Conservation (phyloP, 768 basidiomycete species). For the Lactarius tabidus region DNA sequence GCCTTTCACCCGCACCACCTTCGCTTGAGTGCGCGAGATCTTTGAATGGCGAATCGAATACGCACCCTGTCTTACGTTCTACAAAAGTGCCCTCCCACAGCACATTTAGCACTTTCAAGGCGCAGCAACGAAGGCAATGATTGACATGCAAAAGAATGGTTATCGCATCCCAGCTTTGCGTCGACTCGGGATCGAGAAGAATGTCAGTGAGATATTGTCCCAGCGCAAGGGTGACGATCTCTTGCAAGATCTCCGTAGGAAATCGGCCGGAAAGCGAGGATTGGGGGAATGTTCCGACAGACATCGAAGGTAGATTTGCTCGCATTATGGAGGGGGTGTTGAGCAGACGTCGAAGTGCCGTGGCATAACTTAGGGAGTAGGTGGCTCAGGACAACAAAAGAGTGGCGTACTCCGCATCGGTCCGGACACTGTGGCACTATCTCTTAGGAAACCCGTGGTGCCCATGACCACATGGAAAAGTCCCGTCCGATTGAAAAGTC, state of each 20-base stretch:
- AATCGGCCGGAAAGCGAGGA: not conserved
- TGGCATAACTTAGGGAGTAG: not conserved
- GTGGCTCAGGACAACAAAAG: not conserved
- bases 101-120: not conserved
- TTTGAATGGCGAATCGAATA: not conserved
- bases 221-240: conserved; percentile 5
- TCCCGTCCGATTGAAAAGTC: too few relatives aligned
- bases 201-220: conserved; percentile 12
- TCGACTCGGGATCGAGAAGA: conserved; percentile 9
- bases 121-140: conserved; percentile 10
- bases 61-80: conserved; percentile 4
- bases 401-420: not conserved
- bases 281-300: not conserved
- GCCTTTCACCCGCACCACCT: not conserved
- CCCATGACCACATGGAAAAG: too few relatives aligned
- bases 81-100: conserved; percentile 11
- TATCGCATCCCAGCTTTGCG: conserved; percentile 6
- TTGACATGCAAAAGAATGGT: conserved; percentile 4
- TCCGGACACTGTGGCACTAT: not conserved
- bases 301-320: not conserved
- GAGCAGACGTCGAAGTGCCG: not conserved
- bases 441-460: too few relatives aligned
- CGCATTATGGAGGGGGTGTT: not conserved
- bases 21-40: not conserved
- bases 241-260: conserved; percentile 10